Conservation (phyloP, 805 yeast species). For the Tetrapisispora phaffii region DNA sequence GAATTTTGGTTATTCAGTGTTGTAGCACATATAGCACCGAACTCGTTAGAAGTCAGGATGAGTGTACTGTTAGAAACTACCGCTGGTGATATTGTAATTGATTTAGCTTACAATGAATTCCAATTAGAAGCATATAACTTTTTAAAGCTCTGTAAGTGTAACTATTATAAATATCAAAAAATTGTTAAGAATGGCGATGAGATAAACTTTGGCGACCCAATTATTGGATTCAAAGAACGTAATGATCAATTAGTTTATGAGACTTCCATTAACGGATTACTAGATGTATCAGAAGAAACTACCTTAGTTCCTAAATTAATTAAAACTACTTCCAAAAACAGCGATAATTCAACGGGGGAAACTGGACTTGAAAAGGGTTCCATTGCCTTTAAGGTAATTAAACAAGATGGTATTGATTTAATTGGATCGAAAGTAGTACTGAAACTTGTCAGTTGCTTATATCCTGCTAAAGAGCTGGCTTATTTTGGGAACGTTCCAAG, state of each 20-base stretch:
- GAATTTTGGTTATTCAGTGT: too few species aligned
- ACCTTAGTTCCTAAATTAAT: background rate
- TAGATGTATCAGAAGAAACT: background rate
- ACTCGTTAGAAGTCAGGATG: background rate
- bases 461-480: background rate
- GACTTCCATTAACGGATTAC: slow-evolving; percentile 2
- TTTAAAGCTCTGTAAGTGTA: slow-evolving; percentile 3
- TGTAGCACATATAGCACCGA: background rate
- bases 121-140: slow-evolving; percentile 1
- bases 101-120: background rate
- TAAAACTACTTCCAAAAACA: background rate
- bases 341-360: background rate
- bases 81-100: background rate
- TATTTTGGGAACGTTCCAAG: background rate
- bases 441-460: background rate
- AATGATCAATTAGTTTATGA: background rate
- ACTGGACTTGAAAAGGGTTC: background rate
- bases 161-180: slow-evolving; percentile 1
- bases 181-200: background rate
- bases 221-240: background rate
- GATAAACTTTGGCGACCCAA: background rate
- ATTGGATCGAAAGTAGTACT: background rate
- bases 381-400: background rate
- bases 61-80: slow-evolving; percentile 4
- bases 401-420: background rate